These are phyloP conservation scores for Cystofilobasidium ferigula DNA, from an alignment of 768 basidiomycete genomes.

Conservation along the genomic window DNA sequence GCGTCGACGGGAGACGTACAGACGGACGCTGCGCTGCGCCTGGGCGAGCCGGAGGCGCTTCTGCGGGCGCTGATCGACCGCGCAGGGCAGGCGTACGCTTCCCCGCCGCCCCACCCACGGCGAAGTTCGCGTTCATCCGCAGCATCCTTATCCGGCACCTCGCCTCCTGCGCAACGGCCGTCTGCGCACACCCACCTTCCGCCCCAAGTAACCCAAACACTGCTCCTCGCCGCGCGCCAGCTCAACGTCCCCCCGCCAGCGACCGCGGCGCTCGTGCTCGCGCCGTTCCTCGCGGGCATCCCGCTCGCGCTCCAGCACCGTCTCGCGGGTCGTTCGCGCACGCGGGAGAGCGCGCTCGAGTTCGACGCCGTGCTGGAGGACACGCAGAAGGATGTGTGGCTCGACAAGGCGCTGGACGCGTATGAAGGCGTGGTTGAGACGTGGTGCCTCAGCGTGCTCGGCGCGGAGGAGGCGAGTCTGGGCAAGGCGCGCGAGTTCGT, in stretches of 20 bases:
- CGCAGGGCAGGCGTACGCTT: not conserved
- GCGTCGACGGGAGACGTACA: not conserved
- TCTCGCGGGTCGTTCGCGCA: constrained; percentile 14
- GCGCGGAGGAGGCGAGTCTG: constrained; percentile 2
- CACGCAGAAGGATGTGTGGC: not conserved
- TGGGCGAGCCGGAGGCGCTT: not conserved
- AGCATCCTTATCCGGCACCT: not conserved
- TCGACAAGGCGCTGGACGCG: constrained; percentile 27
- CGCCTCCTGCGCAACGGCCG: no score
- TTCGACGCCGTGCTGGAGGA: constrained; percentile 24
- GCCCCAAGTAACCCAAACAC: constrained; percentile 9
- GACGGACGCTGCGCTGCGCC: not conserved
- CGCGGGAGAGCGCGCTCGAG: constrained; percentile 5
- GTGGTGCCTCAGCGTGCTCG: constrained; percentile 28
- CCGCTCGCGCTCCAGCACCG: constrained; percentile 3
- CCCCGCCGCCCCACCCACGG: not conserved
- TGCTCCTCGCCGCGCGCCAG: constrained; percentile 28
- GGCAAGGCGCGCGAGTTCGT: constrained; percentile 3
- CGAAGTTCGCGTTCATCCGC: not conserved
- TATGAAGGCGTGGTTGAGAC: constrained; percentile 28
- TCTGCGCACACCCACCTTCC: no score
- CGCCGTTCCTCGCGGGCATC: constrained; percentile 11
- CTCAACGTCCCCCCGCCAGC: constrained; percentile 26
- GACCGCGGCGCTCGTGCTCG: constrained; percentile 12
- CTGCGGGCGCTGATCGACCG: not conserved